A percentile compares a stretch with the other conserved stretches of the same genome.
These are phyloP conservation scores for Limnanthes douglasii DNA, from an alignment of 345 rosid species.

Conservation along the genomic window DNA sequence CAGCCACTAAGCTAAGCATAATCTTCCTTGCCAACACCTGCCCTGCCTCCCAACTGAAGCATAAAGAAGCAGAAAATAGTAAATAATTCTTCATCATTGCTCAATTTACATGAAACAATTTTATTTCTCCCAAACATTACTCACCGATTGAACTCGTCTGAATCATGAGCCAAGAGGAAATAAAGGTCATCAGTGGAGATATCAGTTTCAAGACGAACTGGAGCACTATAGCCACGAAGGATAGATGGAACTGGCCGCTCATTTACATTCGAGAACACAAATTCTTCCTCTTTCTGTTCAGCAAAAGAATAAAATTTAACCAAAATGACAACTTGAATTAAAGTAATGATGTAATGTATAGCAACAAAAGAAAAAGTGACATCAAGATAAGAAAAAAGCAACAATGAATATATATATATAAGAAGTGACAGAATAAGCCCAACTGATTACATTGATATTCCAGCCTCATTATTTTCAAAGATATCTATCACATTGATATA, in stretches of 20 bases:
- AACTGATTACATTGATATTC: conserved; percentile 2
- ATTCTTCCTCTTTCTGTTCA: conserved; percentile 87
- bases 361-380: too few species aligned
- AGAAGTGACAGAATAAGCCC: neutral
- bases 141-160: conserved; percentile 93
- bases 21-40: conserved; percentile 84
- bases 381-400: conserved; percentile 4
- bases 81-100: conserved; percentile 5
- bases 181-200: conserved; percentile 58
- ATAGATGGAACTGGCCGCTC: conserved; percentile 87
- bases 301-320: conserved; percentile 10
- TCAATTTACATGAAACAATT: conserved; percentile 1
- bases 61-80: conserved; percentile 2
- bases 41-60: conserved; percentile 94
- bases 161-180: conserved; percentile 94
- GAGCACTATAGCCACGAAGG: conserved; percentile 85
- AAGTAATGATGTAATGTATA: too few species aligned
- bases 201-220: conserved; percentile 81
- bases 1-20: conserved; percentile 76
- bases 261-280: conserved; percentile 54
- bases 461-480: too few species aligned
- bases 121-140: conserved; percentile 11
- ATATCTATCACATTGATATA: too few species aligned
- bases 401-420: neutral
- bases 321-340: conserved; percentile 4